Evolutionary conservation across 345 rosid species (phyloP).

Genomic region (Brassica carinata): DNA sequence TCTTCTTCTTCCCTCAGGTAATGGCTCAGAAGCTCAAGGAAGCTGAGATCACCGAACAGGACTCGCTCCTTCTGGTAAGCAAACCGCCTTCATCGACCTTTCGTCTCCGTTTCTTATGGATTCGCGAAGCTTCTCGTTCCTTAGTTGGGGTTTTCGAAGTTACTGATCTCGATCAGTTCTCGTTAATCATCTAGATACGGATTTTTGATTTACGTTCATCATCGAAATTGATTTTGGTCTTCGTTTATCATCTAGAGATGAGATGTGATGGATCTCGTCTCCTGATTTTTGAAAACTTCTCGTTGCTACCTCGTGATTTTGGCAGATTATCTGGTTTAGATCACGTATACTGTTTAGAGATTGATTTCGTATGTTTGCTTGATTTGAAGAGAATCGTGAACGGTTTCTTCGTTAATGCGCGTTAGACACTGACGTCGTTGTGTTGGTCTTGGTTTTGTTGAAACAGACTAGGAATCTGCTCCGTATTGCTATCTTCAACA

Average conservation of each 20-base stretch:
- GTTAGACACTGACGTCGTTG: constrained; percentile 5
- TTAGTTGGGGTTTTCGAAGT: constrained; percentile 6
- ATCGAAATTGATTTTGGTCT: not conserved
- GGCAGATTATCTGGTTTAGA: not conserved
- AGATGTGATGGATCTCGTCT: not conserved
- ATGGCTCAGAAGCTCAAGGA: constrained; percentile 82
- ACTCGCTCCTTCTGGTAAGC: constrained; percentile 94
- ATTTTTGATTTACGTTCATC: not conserved
- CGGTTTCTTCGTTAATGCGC: constrained; percentile 3
- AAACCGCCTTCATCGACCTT: constrained; percentile 4
- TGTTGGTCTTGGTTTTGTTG: constrained; percentile 17
- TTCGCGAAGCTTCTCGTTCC: not conserved
- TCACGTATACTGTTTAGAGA: not conserved
- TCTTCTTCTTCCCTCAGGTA: constrained; percentile 49
- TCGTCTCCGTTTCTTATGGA: not conserved
- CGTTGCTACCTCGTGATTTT: not conserved
- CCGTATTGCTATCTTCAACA: constrained; percentile 92
- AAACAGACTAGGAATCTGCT: constrained; percentile 86
- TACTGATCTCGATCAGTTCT: not conserved
- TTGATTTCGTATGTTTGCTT: constrained; percentile 1
- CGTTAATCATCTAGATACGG: not conserved
- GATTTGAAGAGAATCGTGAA: not conserved
- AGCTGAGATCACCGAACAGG: constrained; percentile 95
- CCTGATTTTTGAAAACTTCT: not conserved
- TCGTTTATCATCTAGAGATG: not conserved